Conservation (phyloP, 345 rosid genomes). For the Salix viminalis region DNA sequence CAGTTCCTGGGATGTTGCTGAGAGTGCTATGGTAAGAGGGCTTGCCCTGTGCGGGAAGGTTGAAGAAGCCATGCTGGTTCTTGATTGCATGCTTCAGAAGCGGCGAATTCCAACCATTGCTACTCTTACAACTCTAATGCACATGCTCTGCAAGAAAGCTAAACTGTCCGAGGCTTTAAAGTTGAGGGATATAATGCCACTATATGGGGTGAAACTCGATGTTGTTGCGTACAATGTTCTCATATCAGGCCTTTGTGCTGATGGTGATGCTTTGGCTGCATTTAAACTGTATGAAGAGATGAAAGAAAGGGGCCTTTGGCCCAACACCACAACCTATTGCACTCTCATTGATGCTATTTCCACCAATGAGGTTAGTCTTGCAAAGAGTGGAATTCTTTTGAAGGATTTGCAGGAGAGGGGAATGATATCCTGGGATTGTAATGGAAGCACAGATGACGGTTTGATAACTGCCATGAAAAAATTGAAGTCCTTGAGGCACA, state of each 20-base stretch:
- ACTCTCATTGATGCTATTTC: constrained; percentile 51
- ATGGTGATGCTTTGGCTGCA: constrained; percentile 49
- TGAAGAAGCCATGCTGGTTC: constrained; percentile 62
- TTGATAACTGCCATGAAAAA: constrained; percentile 42
- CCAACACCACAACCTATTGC: constrained; percentile 57
- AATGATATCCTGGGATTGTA: constrained; percentile 35
- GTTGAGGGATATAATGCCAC: constrained; percentile 46
- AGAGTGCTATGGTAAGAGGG: constrained; percentile 84
- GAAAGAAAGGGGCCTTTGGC: constrained; percentile 59
- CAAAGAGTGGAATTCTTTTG: constrained; percentile 41
- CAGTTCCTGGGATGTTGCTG: constrained; percentile 54
- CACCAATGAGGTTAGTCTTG: constrained; percentile 15
- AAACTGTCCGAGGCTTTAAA: constrained; percentile 51
- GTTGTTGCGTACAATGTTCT: constrained; percentile 72
- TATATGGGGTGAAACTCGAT: constrained; percentile 56
- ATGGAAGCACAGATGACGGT: constrained; percentile 29
- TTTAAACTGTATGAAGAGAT: constrained; percentile 66
- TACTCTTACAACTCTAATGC: constrained; percentile 73
- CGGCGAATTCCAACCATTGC: constrained; percentile 65
- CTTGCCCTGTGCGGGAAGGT: constrained; percentile 75
- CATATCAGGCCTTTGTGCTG: constrained; percentile 57
- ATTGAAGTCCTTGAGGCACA: constrained; percentile 40
- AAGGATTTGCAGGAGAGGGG: constrained; percentile 61
- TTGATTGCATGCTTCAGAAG: constrained; percentile 52
- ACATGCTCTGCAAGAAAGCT: constrained; percentile 48